Evolutionary conservation across 148 eudicot genomes (phyloP), one percentile per base, ranked within the genome.

Genomic region (Chenopodium formosanum): DNA sequence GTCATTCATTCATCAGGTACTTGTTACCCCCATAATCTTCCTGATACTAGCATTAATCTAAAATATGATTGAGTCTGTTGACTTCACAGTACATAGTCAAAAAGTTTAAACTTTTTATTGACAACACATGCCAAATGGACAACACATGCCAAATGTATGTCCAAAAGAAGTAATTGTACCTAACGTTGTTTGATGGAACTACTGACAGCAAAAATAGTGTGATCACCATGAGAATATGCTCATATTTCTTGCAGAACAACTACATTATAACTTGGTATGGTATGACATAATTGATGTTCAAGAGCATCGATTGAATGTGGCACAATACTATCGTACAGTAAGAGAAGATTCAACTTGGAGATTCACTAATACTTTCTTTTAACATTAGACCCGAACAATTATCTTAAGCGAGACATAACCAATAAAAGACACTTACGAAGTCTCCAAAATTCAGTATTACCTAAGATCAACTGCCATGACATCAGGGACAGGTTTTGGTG

Each of bases 391-490:
- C 63, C 0, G 63, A 19, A 58, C 22, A 19, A 17, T 1, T 23
- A 23, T 50, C 65, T 2, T 11, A 44, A 65, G 10, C 47, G 16
- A 46, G 52, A 19, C 31, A 69, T 12, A 70, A 11, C 47, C 47
- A 71, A 70, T 32, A 5, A 27, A 77, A 48, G 20, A 12, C 23
- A 34, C 17, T 31, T 4, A 47, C 22, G 17, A 20, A 73, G 10
- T 12, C 58, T 32, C 67, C 9, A 63, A 75, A 78, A 64, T 19
- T 9, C 0, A 31, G 40, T 22, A 75, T 77, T 87, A 91, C 97
- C 97, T 90, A 74, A 93, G 84, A 88, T 90, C 94, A 80, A 93
- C 90, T 76, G 92, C 81, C 88, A 90, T 82, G 60, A 91, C 93
- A 84, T 91, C 94, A 40, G 87, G 86, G 78, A 77, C 84, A 62